Base-by-base conservation (phyloP, 305 asterid species). In the Solanum hybrid region DNA sequence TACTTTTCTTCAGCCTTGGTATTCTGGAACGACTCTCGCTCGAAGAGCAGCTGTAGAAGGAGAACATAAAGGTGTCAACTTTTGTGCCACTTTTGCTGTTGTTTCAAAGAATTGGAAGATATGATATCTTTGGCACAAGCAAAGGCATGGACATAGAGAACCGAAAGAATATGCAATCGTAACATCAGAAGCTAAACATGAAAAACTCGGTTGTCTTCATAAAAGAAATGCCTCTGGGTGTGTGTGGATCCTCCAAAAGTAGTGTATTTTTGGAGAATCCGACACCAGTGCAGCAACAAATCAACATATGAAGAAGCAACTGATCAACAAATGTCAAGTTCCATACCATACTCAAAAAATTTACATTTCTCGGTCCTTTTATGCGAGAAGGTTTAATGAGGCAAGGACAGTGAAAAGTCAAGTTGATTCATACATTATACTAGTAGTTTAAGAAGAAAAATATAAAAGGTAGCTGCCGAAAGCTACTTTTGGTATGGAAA, bases 1-100 rank as follows among this genome's bases (percentile, higher is more conserved):
- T 92, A 64, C 86, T 95, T 95, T 89, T 93, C 92, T 12, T 93
- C 93, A 71, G 95, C 92, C 92, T 94, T 93, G 11, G 98, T 96
- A 89, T 95, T 96, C 93, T 93, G 67, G 92, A 96, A 95, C 36
- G 95, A 91, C 86, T 95, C 98, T 89, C 92, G 90, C 33, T 95
- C 90, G 31, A 91, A 95, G 88, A 96, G 90, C 93, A 93, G 61
- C 98, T 96, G 95, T 36, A 26, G 67, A 87, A 87, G 24, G n/a
- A 22, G 74, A 8, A 33, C 35, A 35, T 10, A 87, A 16, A 31
- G 69, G 67, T 33, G 76, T 87, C 75, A 37, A 2, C 16, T 20
- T 33, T 39, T 28, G 64, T 28, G 8, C 42, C 4, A 61, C 11
- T 42, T 24, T 8, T 39, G 33, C 24, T 37, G 6, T 86, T 64